Evolutionary conservation across 2,329 filamentous ascomycete genomes (phyloP).

Genomic region (Hypoxylon sp.): DNA sequence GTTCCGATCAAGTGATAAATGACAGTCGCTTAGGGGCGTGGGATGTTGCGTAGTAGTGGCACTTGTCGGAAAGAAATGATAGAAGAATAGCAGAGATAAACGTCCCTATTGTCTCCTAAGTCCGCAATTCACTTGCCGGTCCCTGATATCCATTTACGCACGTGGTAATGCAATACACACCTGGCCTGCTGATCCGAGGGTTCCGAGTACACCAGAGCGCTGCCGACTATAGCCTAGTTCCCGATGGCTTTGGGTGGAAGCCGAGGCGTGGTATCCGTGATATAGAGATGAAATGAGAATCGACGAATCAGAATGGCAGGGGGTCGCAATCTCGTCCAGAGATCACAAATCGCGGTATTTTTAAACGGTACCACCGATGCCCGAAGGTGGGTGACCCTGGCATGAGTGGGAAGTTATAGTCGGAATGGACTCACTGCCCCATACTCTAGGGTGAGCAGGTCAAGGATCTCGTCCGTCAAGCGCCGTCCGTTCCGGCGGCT

Average conservation of each 20-base stretch:
- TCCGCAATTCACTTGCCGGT: slow-evolving; percentile 10
- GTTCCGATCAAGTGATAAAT: slow-evolving; percentile 19
- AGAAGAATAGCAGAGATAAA: neutral
- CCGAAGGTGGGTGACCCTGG: slow-evolving; percentile 18
- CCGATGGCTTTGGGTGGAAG: slow-evolving; percentile 22
- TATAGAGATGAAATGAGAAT: slow-evolving; percentile 17
- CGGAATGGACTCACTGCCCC: slow-evolving; percentile 10
- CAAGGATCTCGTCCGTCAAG: slow-evolving; percentile 7
- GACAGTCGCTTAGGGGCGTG: neutral
- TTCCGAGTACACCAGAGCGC: slow-evolving; percentile 22
- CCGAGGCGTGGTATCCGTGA: slow-evolving; percentile 26
- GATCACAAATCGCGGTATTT: slow-evolving; percentile 21
- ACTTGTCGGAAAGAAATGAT: neutral
- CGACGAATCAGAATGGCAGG: slow-evolving; percentile 25
- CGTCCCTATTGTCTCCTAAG: slow-evolving; percentile 7
- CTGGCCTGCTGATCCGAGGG: slow-evolving; percentile 28
- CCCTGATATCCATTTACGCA: slow-evolving; percentile 18
- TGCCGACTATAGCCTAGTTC: slow-evolving; percentile 26
- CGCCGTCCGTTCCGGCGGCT: slow-evolving; percentile 14
- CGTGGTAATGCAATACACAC: slow-evolving; percentile 16
- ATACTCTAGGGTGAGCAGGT: neutral
- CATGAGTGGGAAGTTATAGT: slow-evolving; percentile 14
- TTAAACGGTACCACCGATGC: slow-evolving; percentile 11
- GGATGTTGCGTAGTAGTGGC: slow-evolving; percentile 7
- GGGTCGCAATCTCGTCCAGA: slow-evolving; percentile 14